Conservation (phyloP, 768 basidiomycete species). For the Auriculariales sp. region DNA sequence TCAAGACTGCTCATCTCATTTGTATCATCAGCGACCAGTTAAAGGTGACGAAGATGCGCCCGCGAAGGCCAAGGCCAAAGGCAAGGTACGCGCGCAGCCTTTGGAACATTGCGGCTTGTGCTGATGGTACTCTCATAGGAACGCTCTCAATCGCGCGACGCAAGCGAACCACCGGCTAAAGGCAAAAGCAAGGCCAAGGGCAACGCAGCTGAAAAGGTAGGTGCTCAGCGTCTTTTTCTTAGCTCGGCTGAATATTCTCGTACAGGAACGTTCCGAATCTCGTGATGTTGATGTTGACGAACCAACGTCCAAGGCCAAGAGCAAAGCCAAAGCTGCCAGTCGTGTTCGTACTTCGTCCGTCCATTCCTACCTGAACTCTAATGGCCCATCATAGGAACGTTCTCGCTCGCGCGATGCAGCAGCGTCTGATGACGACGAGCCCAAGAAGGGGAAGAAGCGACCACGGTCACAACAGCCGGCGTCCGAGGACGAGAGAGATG, state of each 20-base stretch:
- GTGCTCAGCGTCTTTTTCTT: not conserved
- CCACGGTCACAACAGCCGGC: too few species aligned
- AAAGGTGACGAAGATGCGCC: too few species aligned
- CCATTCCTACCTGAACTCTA: not conserved
- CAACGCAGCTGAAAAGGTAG: not conserved
- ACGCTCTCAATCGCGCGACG: not conserved
- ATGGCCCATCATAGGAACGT: too few species aligned
- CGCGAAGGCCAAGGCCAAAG: not conserved
- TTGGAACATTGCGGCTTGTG: not conserved
- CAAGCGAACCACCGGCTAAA: not conserved
- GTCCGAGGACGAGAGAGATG: too few species aligned
- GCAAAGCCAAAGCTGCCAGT: conserved; percentile 6
- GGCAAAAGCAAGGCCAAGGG: not conserved
- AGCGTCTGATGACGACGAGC: not conserved
- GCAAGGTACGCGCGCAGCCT: not conserved
- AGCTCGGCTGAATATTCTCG: not conserved
- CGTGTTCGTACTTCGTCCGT: not conserved
- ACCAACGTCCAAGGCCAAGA: conserved; percentile 11
- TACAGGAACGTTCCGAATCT: not conserved
- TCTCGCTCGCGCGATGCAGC: too few species aligned
- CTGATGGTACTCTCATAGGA: not conserved
- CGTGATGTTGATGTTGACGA: not conserved
- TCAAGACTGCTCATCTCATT: too few species aligned
- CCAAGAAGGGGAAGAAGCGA: too few species aligned
- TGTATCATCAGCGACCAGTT: too few species aligned